These are phyloP conservation scores for Canavalia ensiformis DNA, from an alignment of 306 rosid species.

Conservation along the genomic window DNA sequence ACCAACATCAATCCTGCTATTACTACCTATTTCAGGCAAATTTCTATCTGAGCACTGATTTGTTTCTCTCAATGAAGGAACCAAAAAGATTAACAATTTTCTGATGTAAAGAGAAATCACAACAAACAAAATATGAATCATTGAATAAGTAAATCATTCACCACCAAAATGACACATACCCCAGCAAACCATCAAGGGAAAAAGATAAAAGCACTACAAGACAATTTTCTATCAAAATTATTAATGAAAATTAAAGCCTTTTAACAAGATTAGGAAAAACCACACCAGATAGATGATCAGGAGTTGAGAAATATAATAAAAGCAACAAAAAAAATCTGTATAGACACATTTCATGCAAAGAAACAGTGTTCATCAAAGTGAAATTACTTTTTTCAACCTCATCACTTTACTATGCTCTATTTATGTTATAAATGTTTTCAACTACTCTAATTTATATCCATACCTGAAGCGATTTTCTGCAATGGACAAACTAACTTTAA, in stretches of 20 bases:
- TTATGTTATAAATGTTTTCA: too few species aligned
- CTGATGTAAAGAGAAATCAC: constrained; percentile 13
- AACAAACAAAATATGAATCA: constrained; percentile 12
- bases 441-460: not conserved
- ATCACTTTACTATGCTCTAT: too few species aligned
- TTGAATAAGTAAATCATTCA: constrained; percentile 12
- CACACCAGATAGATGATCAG: not conserved
- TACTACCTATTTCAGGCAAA: constrained; percentile 22
- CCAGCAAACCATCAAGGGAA: not conserved
- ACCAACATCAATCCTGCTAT: constrained; percentile 21
- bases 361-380: too few species aligned
- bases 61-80: not conserved
- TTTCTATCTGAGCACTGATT: constrained; percentile 20
- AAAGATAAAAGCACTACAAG: constrained; percentile 13
- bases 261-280: constrained; percentile 5
- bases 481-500: constrained; percentile 53
- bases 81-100: constrained; percentile 36
- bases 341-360: too few species aligned
- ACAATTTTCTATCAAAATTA: constrained; percentile 15
- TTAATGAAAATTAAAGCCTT: not conserved
- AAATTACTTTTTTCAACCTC: too few species aligned
- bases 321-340: too few species aligned
- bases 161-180: not conserved
- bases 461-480: constrained; percentile 96
- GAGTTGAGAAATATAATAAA: too few species aligned